A percentile compares a stretch with the other conserved stretches of the same genome.
Conservation (phyloP, 192 early-diverging fungal genomes). For the Umbelopsis ramanniana region DNA sequence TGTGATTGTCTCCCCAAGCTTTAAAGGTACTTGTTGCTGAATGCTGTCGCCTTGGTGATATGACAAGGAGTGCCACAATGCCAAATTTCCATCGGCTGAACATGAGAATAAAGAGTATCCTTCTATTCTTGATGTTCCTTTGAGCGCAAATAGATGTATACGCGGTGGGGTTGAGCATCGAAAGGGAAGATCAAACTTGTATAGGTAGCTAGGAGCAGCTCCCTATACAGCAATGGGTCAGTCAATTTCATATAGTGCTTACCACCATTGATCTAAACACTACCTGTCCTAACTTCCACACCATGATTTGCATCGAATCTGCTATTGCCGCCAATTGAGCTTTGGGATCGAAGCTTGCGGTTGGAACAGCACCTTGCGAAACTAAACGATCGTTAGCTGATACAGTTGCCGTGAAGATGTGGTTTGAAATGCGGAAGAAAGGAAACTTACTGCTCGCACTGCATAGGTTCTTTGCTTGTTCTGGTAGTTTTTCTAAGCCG, state of each 20-base stretch:
- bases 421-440: not conserved
- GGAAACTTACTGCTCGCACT: not conserved
- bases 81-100: conserved; percentile 6
- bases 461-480: conserved; percentile 5
- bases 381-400: not conserved
- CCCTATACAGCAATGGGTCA: not conserved
- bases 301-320: not conserved
- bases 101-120: not conserved
- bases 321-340: not conserved
- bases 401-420: not conserved
- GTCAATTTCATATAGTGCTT: too few species aligned
- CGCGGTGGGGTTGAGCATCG: not conserved
- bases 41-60: not conserved
- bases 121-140: conserved; percentile 10
- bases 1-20: conserved; percentile 3
- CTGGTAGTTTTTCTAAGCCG: conserved; percentile 5
- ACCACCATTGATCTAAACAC: not conserved
- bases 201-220: not conserved
- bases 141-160: not conserved
- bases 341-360: not conserved
- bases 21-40: not conserved
- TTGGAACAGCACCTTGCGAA: not conserved
- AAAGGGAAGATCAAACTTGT: conserved; percentile 3
- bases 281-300: conserved; percentile 19
- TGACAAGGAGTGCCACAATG: conserved; percentile 3